Percentiles rank a stretch among this genome's conserved stretches.
Conservation (phyloP, 1,284 basidiomycete genomes). For the Cryptococcus sp. region DNA sequence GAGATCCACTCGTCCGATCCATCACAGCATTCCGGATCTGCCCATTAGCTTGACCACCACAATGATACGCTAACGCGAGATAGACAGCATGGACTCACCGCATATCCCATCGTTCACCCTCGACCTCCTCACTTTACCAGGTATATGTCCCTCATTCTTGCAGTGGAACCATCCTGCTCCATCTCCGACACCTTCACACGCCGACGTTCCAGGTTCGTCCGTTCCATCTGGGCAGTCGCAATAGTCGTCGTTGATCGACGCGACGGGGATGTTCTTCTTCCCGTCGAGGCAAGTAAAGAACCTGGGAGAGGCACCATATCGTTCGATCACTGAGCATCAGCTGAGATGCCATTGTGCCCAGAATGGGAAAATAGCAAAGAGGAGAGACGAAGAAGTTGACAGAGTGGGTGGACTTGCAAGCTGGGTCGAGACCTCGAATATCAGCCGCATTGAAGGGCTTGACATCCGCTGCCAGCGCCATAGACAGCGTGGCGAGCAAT, state of each 20-base stretch:
- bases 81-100: conserved; percentile 53
- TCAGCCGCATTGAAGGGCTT: conserved; percentile 12
- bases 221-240: conserved; percentile 91
- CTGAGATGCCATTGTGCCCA: not conserved
- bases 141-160: conserved; percentile 80
- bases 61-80: not conserved
- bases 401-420: conserved; percentile 13
- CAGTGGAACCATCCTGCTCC: conserved; percentile 77
- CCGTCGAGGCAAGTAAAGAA: conserved; percentile 42
- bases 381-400: no score
- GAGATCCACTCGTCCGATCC: conserved; percentile 77
- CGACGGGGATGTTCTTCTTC: conserved; percentile 53
- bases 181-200: conserved; percentile 54
- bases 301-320: conserved; percentile 14
- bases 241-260: conserved; percentile 85
- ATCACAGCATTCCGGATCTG: conserved; percentile 92
- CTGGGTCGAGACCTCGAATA: conserved; percentile 26
- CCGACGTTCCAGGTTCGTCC: conserved; percentile 89
- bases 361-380: not conserved
- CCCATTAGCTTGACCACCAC: not conserved
- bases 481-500: not conserved
- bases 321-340: conserved; percentile 18
- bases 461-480: not conserved
- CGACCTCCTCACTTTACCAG: conserved; percentile 67
- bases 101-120: conserved; percentile 94